A percentile compares a stretch with the other conserved stretches of the same genome.
Evolutionary conservation across 441 rosid species (phyloP).

Genomic region (Capsella rubella): DNA sequence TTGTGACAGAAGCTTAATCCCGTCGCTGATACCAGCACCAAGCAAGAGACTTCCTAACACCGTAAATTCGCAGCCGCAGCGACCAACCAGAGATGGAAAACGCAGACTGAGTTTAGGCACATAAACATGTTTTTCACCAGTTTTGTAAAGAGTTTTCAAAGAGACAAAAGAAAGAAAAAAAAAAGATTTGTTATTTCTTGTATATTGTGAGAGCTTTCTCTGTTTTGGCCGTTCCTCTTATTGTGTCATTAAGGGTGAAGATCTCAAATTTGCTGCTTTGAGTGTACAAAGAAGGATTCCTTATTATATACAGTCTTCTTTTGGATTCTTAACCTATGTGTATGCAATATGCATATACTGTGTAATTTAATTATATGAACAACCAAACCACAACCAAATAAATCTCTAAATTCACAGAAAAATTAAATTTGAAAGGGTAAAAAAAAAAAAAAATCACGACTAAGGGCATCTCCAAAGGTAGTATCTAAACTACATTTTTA

Average conservation of each 20-base stretch:
- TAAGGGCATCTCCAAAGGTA: too few relatives aligned
- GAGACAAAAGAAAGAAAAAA: neutral
- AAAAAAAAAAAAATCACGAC: too few relatives aligned
- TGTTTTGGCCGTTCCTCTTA: conserved; percentile 16
- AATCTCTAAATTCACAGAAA: too few relatives aligned
- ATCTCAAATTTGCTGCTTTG: conserved; percentile 17
- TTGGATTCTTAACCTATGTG: neutral
- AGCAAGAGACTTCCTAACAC: conserved; percentile 56
- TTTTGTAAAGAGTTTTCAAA: conserved; percentile 22
- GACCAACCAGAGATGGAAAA: conserved; percentile 52
- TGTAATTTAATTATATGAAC: neutral
- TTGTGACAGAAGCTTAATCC: conserved; percentile 68
- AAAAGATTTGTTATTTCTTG: conserved; percentile 1
- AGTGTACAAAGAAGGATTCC: conserved; percentile 27
- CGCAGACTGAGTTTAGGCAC: conserved; percentile 60
- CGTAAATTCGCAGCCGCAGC: conserved; percentile 46
- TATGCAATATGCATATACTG: neutral
- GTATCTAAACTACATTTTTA: too few relatives aligned
- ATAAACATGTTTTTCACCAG: conserved; percentile 48
- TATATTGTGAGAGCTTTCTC: conserved; percentile 26
- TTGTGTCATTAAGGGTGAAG: conserved; percentile 12
- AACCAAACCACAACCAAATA: neutral
- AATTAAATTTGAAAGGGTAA: too few relatives aligned
- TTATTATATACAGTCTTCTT: conserved; percentile 21
- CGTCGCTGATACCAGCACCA: conserved; percentile 74